Conservation (phyloP, 768 basidiomycete species). For the Mycena rebaudengoi region DNA sequence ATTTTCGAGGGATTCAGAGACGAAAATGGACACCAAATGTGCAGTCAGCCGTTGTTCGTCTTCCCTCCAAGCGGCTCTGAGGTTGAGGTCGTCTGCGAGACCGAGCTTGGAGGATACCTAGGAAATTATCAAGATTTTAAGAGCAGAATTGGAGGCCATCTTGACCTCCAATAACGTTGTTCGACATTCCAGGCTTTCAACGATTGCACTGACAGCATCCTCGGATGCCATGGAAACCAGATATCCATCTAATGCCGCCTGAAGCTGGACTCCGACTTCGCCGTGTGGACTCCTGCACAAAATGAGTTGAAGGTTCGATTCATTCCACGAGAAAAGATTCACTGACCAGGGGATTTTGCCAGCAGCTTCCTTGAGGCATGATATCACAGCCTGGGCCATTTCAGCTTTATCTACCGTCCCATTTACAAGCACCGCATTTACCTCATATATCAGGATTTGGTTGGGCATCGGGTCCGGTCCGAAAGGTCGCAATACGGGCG, state of each 20-base stretch:
- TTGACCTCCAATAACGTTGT: background rate
- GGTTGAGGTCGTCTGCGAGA: background rate
- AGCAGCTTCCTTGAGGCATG: background rate
- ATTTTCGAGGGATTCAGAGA: background rate
- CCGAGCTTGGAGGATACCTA: background rate
- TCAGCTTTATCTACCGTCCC: too few species aligned
- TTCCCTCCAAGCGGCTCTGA: background rate
- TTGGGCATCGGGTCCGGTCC: too few species aligned
- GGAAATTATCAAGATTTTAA: background rate
- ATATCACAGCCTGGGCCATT: background rate
- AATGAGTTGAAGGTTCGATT: too few species aligned
- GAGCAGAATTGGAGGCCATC: background rate
- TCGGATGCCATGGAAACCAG: background rate
- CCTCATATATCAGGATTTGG: too few species aligned
- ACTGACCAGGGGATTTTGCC: background rate
- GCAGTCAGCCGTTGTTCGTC: background rate
- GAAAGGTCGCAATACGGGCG: too few species aligned
- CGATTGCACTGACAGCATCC: background rate
- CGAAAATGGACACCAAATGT: background rate
- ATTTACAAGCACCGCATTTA: too few species aligned
- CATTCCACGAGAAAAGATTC: background rate
- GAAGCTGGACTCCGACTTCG: background rate
- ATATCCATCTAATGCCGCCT: background rate
- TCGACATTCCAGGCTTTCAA: background rate
- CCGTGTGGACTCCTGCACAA: too few species aligned